phyloP scores from a whole-genome alignment of 176 grass and related monocot genomes.

The Avena eriantha region DNA sequence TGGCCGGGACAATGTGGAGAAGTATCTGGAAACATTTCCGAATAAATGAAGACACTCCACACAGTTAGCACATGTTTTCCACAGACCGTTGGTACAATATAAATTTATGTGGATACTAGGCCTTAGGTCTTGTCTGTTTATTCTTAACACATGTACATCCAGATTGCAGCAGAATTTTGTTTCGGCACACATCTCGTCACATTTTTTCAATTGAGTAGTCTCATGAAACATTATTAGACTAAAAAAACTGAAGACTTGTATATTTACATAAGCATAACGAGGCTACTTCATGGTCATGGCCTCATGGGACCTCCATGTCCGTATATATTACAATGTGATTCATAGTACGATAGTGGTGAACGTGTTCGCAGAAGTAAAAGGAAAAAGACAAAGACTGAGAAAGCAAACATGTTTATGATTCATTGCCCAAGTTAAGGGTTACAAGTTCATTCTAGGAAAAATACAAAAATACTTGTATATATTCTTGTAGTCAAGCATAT shows the following conservation, averaged over 20 bases:
- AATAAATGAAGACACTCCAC: background rate
- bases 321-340: background rate
- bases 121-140: background rate
- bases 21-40: slow-evolving; percentile 57
- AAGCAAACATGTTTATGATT: background rate
- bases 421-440: background rate
- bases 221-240: no score
- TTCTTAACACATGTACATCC: background rate
- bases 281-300: background rate
- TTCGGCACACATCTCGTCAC: background rate
- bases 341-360: background rate
- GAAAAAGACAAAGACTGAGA: background rate
- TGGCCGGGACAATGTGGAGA: slow-evolving; percentile 78
- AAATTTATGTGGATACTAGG: background rate
- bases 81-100: background rate
- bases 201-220: background rate
- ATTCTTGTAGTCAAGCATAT: background rate
- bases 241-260: no score
- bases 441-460: background rate
- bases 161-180: background rate
- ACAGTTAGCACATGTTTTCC: background rate
- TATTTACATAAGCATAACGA: background rate
- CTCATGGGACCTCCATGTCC: background rate
- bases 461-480: background rate
- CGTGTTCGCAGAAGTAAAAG: background rate